Conservation (phyloP, 441 rosid species). For the Arabidopsis lyrata region DNA sequence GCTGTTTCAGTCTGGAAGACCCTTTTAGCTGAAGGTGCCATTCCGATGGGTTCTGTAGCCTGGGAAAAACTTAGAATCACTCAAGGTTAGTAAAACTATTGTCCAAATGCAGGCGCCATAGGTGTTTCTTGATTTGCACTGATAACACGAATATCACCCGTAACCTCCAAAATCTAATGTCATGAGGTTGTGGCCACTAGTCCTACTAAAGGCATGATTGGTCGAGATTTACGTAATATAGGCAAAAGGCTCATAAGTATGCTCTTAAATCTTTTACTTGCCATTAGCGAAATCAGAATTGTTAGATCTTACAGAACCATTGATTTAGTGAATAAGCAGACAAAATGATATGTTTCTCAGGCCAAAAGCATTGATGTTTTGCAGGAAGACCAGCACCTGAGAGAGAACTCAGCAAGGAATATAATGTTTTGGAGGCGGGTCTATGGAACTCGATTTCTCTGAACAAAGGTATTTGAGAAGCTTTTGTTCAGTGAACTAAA, state of each 20-base stretch:
- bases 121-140: not conserved
- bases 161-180: not conserved
- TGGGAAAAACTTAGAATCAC: slow-evolving; percentile 86
- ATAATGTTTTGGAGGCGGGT: slow-evolving; percentile 84
- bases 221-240: not conserved
- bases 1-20: slow-evolving; percentile 76
- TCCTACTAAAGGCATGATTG: slow-evolving; percentile 8
- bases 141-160: not conserved
- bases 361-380: slow-evolving; percentile 38
- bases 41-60: slow-evolving; percentile 87
- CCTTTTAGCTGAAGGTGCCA: slow-evolving; percentile 73
- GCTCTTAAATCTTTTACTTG: slow-evolving; percentile 3
- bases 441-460: slow-evolving; percentile 87
- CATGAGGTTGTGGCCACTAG: slow-evolving; percentile 6
- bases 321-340: slow-evolving; percentile 9
- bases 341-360: slow-evolving; percentile 13
- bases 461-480: slow-evolving; percentile 67
- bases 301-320: not conserved
- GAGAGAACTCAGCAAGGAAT: slow-evolving; percentile 81
- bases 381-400: slow-evolving; percentile 91
- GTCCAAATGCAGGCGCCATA: not conserved
- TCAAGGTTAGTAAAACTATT: slow-evolving; percentile 55
- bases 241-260: slow-evolving; percentile 4
- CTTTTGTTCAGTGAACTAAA: slow-evolving; percentile 25
- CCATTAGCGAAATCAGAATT: not conserved